Evolutionary conservation across 441 rosid genomes (phyloP), one percentile per base, ranked within the genome.

Genomic region (Pelargonium citronellum): DNA sequence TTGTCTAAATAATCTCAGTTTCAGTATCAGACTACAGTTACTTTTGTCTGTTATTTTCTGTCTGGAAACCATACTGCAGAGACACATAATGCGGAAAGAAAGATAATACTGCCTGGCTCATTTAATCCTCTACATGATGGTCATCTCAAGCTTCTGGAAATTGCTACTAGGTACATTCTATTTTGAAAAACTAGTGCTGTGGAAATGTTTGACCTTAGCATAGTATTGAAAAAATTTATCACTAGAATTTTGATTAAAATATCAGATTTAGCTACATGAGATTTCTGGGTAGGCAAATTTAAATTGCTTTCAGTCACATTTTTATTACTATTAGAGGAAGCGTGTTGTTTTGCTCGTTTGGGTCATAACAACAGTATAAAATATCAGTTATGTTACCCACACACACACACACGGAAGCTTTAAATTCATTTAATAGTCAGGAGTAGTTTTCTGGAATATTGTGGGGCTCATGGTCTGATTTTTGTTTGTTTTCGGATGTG

Each of bases 81-180:
- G 73, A 67, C 83, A 20, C 71, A 70, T 69, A 81, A 79, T 73
- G 80, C 75, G 63, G 85, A 86, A 46, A 87, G 92, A 77, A 95
- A 87, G 83, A 80, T 95, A 71, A 87, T 91, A 76, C 85, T 89
- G 58, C 72, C 97, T 74, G 99, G 98, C 74, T 90, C 97, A 24
- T 95, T 95, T 81, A 89, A 95, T 69, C 98, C 98, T 9, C 80
- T 92, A 77, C 99, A 95, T 61, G 88, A 90, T n/a, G 98, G 91
- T 57, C 97, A 92, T 77, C 83, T 88, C 75, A 81, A 88, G 89
- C 97, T 95, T 69, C 79, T 95, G 86, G 95, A 95, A 22, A 55
- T 55, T 55, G 61, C 61, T 2, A 55, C 61, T 55, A 55, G 24
- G 61, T 55, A 17, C 24, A 7, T 55, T 15, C 24, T 7, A 16